Percentiles rank a stretch among this genome's conserved stretches.
phyloP scores from a whole-genome alignment of 1,284 basidiomycete genomes.

The Exobasidium cylindrosporum region DNA sequence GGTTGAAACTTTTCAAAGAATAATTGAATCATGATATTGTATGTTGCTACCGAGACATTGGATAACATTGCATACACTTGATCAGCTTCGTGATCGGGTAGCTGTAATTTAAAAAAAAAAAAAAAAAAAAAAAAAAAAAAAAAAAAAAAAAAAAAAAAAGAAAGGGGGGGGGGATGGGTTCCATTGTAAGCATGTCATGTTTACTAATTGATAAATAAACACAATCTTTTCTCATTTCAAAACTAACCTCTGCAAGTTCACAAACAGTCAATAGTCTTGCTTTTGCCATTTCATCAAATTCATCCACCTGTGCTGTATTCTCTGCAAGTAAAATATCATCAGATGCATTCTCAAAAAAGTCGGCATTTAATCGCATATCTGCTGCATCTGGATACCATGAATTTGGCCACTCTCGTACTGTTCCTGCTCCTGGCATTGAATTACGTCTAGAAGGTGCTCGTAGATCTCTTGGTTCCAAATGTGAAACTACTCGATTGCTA shows the following conservation, averaged over 20 bases:
- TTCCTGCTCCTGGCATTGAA: neutral
- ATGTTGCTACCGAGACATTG: neutral
- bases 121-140: too few relatives aligned
- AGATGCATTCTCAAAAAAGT: neutral
- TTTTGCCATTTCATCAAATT: slow-evolving; percentile 1
- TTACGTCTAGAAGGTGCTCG: slow-evolving; percentile 6
- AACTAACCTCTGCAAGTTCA: neutral
- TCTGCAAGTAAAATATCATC: neutral
- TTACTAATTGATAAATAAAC: too few relatives aligned
- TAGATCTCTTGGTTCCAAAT: neutral
- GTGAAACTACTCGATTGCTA: neutral
- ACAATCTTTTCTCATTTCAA: neutral
- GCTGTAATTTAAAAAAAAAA: too few relatives aligned
- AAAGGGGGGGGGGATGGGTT: too few relatives aligned
- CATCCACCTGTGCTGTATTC: slow-evolving; percentile 8
- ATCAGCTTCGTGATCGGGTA: neutral
- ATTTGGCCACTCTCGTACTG: slow-evolving; percentile 9
- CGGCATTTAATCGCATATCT: neutral
- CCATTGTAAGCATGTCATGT: too few relatives aligned
- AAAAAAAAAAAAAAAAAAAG: too few relatives aligned
- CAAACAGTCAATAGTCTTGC: neutral
- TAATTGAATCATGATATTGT: slow-evolving; percentile 25
- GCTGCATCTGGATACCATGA: neutral
- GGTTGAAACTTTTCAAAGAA: slow-evolving; percentile 25
- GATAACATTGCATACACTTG: neutral